These are phyloP conservation scores for Pythium aphanidermatum DNA, from an alignment of 352 stramenopile genomes.

Conservation along the genomic window DNA sequence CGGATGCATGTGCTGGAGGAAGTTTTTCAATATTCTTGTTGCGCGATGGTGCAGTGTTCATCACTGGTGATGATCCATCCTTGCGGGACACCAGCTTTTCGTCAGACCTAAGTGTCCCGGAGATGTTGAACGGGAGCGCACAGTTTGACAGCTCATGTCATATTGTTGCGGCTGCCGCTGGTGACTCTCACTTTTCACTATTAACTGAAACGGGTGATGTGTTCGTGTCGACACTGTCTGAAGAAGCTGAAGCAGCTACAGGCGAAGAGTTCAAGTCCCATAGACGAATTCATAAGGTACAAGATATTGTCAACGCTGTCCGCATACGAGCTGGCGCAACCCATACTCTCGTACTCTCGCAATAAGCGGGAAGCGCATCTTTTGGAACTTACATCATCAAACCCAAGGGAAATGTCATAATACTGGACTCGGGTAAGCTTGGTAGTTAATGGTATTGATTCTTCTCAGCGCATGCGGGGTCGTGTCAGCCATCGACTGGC, in stretches of 20 bases:
- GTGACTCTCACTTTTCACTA: constrained; percentile 13
- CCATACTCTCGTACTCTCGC: constrained; percentile 12
- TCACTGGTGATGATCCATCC: constrained; percentile 11
- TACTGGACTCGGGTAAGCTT: too few relatives aligned
- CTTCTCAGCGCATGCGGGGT: neutral
- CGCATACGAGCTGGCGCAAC: constrained; percentile 8
- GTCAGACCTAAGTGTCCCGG: neutral
- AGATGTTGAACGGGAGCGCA: constrained; percentile 1
- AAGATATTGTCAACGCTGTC: neutral
- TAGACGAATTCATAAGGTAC: neutral
- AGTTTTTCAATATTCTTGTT: constrained; percentile 23
- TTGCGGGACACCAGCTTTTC: neutral
- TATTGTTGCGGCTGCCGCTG: too few relatives aligned
- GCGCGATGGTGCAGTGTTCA: constrained; percentile 15
- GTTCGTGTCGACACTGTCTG: constrained; percentile 1
- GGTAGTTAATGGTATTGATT: too few relatives aligned
- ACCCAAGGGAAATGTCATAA: too few relatives aligned
- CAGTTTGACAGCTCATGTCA: neutral
- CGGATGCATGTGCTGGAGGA: constrained; percentile 15
- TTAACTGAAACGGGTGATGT: constrained; percentile 4
- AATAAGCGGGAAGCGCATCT: neutral
- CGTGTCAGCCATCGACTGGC: constrained; percentile 1
- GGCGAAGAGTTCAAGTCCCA: neutral
- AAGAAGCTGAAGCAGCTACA: too few relatives aligned
- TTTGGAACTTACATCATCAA: too few relatives aligned